Conservation (phyloP, 495 filamentous ascomycete species). For the Aspergillus bridgeri region DNA sequence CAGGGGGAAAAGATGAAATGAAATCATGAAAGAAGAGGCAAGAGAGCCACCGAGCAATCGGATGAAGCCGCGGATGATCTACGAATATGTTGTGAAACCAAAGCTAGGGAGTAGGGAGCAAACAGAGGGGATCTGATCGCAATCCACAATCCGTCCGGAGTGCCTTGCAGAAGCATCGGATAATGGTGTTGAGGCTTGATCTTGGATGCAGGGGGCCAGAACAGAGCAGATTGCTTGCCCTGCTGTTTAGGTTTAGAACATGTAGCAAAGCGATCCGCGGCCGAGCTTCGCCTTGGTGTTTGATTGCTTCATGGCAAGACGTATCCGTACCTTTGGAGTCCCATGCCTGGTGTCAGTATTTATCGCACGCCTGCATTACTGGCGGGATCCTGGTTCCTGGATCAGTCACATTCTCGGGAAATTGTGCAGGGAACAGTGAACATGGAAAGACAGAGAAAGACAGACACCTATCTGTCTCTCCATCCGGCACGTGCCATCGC, state of each 20-base stretch:
- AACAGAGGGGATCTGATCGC: constrained; percentile 4
- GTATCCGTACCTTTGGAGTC: not conserved
- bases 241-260: not conserved
- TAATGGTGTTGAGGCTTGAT: constrained; percentile 1
- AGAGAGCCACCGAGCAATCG: not conserved
- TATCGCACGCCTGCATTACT: not conserved
- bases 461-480: too few relatives aligned
- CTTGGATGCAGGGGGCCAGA: not conserved
- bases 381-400: not conserved
- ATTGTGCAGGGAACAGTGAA: not conserved
- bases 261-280: constrained; percentile 6
- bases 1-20: not conserved
- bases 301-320: not conserved
- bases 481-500: not conserved
- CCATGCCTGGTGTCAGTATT: not conserved
- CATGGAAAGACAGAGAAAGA: not conserved
- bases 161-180: constrained; percentile 3
- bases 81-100: constrained; percentile 4
- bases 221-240: constrained; percentile 4
- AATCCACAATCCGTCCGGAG: not conserved
- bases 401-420: constrained; percentile 5
- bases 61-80: constrained; percentile 1
- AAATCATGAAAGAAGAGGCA: not conserved
- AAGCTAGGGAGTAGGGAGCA: constrained; percentile 1
- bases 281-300: not conserved